Conservation (phyloP, 1,284 basidiomycete genomes). For the Tylopilus sp. region DNA sequence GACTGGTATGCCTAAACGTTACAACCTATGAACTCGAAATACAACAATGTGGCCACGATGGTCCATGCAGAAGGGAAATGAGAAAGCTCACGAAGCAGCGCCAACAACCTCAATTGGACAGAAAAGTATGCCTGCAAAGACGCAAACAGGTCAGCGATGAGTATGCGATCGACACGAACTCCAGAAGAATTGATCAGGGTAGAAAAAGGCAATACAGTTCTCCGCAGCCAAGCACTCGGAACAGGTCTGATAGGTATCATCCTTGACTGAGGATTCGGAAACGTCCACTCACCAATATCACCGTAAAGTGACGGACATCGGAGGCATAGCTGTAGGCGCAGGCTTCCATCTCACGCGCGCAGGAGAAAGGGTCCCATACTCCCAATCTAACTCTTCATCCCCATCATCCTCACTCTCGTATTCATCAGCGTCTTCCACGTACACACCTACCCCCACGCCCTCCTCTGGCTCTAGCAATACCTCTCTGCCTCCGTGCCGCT, state of each 20-base stretch:
- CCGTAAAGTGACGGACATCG: conserved; percentile 37
- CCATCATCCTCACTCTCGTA: conserved; percentile 33
- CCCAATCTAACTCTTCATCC: conserved; percentile 52
- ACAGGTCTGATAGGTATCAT: conserved; percentile 43
- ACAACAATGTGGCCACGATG: conserved; percentile 9
- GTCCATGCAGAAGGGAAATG: conserved; percentile 16
- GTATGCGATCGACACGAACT: not conserved
- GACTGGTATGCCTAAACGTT: not conserved
- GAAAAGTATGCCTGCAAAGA: not conserved
- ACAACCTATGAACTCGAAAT: conserved; percentile 6
- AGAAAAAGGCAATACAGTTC: conserved; percentile 31
- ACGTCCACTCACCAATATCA: conserved; percentile 28
- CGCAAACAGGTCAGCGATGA: conserved; percentile 2
- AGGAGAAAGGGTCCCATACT: conserved; percentile 56
- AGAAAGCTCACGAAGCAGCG: not conserved
- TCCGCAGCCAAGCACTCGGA: conserved; percentile 36
- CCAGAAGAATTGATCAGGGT: conserved; percentile 16
- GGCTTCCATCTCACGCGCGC: conserved; percentile 49
- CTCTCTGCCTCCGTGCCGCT: conserved; percentile 42
- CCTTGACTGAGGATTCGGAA: conserved; percentile 9
- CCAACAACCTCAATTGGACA: not conserved
- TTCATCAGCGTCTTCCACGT: conserved; percentile 63
- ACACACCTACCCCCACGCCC: conserved; percentile 70
- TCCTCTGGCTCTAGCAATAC: conserved; percentile 63
- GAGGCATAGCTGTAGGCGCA: conserved; percentile 56